Base-by-base conservation (phyloP, 768 basidiomycete species). In the Tylopilus plumbeoviolaceoides region DNA sequence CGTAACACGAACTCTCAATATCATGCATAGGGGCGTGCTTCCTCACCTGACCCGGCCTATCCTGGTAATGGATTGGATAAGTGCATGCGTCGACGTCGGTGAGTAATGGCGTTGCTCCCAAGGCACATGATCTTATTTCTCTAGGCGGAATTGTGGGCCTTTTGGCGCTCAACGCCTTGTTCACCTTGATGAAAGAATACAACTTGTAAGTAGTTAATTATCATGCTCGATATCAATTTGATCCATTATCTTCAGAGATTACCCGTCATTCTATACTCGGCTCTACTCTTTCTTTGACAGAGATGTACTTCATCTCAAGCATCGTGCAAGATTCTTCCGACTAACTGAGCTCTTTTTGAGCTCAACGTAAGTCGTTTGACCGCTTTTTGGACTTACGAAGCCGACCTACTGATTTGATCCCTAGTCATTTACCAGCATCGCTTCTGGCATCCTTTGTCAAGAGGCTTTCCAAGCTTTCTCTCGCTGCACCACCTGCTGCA, bases 381-480 rank as follows among this genome's bases (percentile, higher is more conserved):
- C 21, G n/a, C 47, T 51, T 36, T 11, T 42, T 30, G 42, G 25
- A 12, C 17, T 17, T 46, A 44, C 31, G 39, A 23, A 28, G 14
- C 17, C 7, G 28, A 23, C 30, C 42, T 12, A 21, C 46, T 58
- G 47, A 63, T 44, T 33, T 20, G n/a, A n/a, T 40, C 40, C 51
- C 57, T 63, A 87, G 93, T 5, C 92, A 95, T 70, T 76, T 99
- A 14, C 93, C 97, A 3, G 83, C 91, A 1, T 82, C 87, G 2
- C 78, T 98, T n/a, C 78, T 98, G 21, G 95, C 95, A 7, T 93
- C 95, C 0, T 98, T 98, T 69, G 76, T 97, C 63, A 98, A 98
- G 69, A 85, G 91, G 6, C 78, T 99, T 28, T 82, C 93, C 3
- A 82, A 90, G 12, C 77, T 98, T 3, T 87, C 92, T 8, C 77